Conservation (phyloP, 2,329 filamentous ascomycete genomes). For the Hypoxylon sp. region DNA sequence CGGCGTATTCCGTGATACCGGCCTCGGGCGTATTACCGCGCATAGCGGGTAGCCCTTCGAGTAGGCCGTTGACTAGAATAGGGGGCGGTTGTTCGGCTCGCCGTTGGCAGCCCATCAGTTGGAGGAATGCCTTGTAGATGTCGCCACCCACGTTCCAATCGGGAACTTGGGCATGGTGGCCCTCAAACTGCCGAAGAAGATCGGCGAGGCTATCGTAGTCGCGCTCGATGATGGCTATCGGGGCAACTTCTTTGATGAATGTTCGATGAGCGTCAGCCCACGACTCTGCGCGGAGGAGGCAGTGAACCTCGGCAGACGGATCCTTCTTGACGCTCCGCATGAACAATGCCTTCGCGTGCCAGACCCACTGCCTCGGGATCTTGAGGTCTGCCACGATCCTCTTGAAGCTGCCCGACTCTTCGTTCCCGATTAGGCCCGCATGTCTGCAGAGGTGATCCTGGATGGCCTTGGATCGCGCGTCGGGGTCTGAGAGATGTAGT, state of each 20-base stretch:
- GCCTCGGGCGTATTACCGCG: slow-evolving; percentile 51
- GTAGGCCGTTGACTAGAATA: slow-evolving; percentile 62
- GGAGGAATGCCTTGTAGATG: slow-evolving; percentile 73
- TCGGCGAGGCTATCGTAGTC: slow-evolving; percentile 75
- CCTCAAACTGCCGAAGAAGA: slow-evolving; percentile 76
- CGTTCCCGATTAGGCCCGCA: slow-evolving; percentile 69
- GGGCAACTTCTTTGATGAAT: slow-evolving; percentile 81
- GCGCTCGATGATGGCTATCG: slow-evolving; percentile 80
- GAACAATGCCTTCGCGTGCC: slow-evolving; percentile 84
- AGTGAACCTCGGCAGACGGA: slow-evolving; percentile 75
- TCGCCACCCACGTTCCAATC: slow-evolving; percentile 83
- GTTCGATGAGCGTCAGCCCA: slow-evolving; percentile 85
- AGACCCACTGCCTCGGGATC: slow-evolving; percentile 81
- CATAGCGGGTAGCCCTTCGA: slow-evolving; percentile 64
- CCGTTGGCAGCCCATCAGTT: slow-evolving; percentile 54
- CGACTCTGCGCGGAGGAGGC: slow-evolving; percentile 78
- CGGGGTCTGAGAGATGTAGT: slow-evolving; percentile 72
- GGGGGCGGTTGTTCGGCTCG: slow-evolving; percentile 51
- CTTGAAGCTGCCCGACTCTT: slow-evolving; percentile 63
- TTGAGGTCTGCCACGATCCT: slow-evolving; percentile 70
- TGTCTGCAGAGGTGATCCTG: slow-evolving; percentile 79
- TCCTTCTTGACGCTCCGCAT: slow-evolving; percentile 78
- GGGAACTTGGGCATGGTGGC: slow-evolving; percentile 65
- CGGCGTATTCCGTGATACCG: slow-evolving; percentile 45
- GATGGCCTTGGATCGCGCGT: slow-evolving; percentile 70